Conservation (phyloP, 2,329 filamentous ascomycete genomes). For the Neonectria neomacrospora region DNA sequence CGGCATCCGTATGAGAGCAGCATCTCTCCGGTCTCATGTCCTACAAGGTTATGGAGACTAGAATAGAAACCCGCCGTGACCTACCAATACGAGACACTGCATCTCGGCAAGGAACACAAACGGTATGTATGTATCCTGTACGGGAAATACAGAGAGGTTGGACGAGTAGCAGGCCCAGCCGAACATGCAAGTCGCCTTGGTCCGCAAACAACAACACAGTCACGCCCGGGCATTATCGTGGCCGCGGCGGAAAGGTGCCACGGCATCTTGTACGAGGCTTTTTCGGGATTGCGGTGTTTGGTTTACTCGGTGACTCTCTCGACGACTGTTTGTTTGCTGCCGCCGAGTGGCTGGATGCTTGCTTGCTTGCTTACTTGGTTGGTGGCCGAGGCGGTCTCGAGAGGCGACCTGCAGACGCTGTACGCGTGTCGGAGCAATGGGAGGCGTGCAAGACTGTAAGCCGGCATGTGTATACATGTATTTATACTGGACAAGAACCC, state of each 20-base stretch:
- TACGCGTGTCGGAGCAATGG: neutral
- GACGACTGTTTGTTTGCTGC: neutral
- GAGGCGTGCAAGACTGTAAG: too few relatives aligned
- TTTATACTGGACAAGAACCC: neutral
- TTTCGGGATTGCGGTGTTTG: neutral
- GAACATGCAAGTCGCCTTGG: neutral
- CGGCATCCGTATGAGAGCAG: neutral
- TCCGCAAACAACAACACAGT: neutral
- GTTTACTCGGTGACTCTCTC: neutral
- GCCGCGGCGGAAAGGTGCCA: neutral
- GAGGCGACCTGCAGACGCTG: neutral
- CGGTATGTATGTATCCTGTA: neutral
- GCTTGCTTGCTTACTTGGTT: too few relatives aligned
- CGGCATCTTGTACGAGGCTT: neutral
- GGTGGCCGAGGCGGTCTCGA: neutral
- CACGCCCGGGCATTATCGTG: neutral
- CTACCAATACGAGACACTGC: neutral
- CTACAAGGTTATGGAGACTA: too few relatives aligned
- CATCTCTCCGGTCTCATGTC: neutral
- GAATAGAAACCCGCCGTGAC: too few relatives aligned
- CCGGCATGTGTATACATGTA: too few relatives aligned
- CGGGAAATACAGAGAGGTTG: neutral
- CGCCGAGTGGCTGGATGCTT: neutral
- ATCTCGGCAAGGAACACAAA: neutral
- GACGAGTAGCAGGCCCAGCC: neutral